These are phyloP conservation scores for Aureobasidium leucospermi DNA, from an alignment of 2,329 filamentous ascomycete species.

Conservation along the genomic window DNA sequence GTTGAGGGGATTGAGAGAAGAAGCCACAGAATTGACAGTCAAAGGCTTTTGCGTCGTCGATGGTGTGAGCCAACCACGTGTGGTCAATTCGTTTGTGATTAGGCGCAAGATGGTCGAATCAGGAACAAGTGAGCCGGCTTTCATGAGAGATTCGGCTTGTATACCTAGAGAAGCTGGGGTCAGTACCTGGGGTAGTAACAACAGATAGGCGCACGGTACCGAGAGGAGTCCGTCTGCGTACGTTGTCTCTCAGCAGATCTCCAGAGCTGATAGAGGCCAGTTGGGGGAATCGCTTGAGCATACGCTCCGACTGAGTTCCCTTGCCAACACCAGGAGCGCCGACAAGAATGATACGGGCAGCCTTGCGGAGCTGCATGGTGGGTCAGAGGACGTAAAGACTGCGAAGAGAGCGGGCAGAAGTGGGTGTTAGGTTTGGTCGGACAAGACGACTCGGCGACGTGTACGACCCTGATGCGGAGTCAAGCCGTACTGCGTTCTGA, in stretches of 20 bases:
- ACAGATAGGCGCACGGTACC: slow-evolving; percentile 46
- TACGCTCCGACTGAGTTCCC: slow-evolving; percentile 85
- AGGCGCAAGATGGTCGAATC: slow-evolving; percentile 87
- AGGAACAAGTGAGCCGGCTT: slow-evolving; percentile 78
- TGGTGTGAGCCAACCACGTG: slow-evolving; percentile 69
- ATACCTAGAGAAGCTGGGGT: slow-evolving; percentile 57
- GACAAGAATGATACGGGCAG: slow-evolving; percentile 88
- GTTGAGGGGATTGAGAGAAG: slow-evolving; percentile 1
- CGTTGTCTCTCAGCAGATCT: slow-evolving; percentile 86
- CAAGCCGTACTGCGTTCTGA: too few species aligned
- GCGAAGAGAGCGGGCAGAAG: neutral
- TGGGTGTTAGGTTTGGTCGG: neutral
- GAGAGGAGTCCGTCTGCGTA: slow-evolving; percentile 76
- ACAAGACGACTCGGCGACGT: neutral
- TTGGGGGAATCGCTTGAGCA: slow-evolving; percentile 80
- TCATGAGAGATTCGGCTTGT: slow-evolving; percentile 84
- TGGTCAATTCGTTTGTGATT: slow-evolving; percentile 81
- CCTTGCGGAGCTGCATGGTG: slow-evolving; percentile 49
- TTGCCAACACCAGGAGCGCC: slow-evolving; percentile 97
- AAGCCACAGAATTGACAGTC: slow-evolving; percentile 35
- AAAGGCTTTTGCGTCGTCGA: slow-evolving; percentile 31
- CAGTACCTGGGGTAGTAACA: neutral
- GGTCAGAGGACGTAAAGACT: slow-evolving; percentile 2
- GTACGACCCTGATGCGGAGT: neutral
- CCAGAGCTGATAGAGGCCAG: slow-evolving; percentile 89